Evolutionary conservation across 2,329 filamentous ascomycete species (phyloP).

Genomic region (Fusarium irregulare): DNA sequence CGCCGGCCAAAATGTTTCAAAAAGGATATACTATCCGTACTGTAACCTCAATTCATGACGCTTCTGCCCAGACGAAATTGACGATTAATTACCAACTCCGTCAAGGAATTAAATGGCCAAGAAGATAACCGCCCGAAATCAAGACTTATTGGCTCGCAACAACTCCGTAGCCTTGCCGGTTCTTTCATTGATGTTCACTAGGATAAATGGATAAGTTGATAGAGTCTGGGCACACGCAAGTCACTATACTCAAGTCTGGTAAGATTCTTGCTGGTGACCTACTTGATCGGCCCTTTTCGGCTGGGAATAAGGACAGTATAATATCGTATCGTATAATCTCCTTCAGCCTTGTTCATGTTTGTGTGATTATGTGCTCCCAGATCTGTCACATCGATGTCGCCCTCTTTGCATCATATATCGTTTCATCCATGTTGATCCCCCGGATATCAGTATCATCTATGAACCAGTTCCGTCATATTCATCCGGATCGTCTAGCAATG

Average conservation of each 20-base stretch:
- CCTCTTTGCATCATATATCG: slow-evolving; percentile 34
- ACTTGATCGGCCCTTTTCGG: slow-evolving; percentile 33
- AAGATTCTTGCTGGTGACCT: background rate
- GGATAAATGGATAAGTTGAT: slow-evolving; percentile 1
- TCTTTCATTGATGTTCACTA: background rate
- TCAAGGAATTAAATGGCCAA: slow-evolving; percentile 32
- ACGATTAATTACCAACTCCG: slow-evolving; percentile 22
- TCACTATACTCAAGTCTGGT: background rate
- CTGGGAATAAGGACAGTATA: background rate
- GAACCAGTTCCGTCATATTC: slow-evolving; percentile 12
- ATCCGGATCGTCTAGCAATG: slow-evolving; percentile 24
- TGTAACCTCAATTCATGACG: slow-evolving; percentile 17
- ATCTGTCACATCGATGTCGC: slow-evolving; percentile 31
- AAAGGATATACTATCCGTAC: background rate
- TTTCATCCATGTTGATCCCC: slow-evolving; percentile 38
- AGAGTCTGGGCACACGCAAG: slow-evolving; percentile 23
- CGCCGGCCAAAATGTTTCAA: background rate
- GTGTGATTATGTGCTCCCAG: slow-evolving; percentile 22
- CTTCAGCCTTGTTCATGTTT: slow-evolving; percentile 24
- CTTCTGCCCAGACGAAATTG: slow-evolving; percentile 3
- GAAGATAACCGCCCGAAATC: slow-evolving; percentile 31
- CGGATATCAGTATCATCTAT: slow-evolving; percentile 14
- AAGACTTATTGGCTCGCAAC: slow-evolving; percentile 26
- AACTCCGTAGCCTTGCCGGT: slow-evolving; percentile 13
- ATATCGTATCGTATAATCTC: background rate